Conservation (phyloP, 2,329 filamentous ascomycete species). For the Colletotrichum navitas region DNA sequence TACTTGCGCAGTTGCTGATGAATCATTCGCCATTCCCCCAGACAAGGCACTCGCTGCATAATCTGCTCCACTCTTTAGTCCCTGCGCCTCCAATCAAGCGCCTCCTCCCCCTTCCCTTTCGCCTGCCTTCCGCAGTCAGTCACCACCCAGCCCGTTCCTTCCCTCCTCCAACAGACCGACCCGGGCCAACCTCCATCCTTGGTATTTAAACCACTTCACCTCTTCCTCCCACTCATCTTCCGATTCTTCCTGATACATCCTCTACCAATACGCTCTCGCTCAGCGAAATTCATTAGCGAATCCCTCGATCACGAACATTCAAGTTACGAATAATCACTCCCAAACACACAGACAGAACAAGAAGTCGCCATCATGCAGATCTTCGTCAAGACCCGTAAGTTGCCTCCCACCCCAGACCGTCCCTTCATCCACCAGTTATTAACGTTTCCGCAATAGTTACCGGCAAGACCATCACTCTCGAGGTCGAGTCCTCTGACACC, state of each 20-base stretch:
- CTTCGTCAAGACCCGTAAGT: constrained; percentile 96
- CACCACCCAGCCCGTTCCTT: constrained; percentile 30
- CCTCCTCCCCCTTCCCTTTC: constrained; percentile 36
- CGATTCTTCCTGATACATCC: constrained; percentile 29
- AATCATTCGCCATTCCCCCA: constrained; percentile 51
- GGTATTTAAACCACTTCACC: constrained; percentile 31
- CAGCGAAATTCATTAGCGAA: constrained; percentile 4
- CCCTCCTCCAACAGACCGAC: constrained; percentile 20
- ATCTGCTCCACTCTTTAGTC: constrained; percentile 46
- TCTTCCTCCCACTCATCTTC: constrained; percentile 15
- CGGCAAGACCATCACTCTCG: constrained; percentile 88
- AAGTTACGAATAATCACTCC: constrained; percentile 26
- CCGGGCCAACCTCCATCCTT: constrained; percentile 25
- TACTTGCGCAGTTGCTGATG: constrained; percentile 50
- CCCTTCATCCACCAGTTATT: constrained; percentile 60
- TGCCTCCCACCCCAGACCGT: constrained; percentile 43
- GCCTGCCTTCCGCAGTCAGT: constrained; percentile 40
- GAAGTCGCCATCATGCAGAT: constrained; percentile 83
- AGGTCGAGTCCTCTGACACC: constrained; percentile 82
- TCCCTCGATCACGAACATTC: constrained; percentile 5
- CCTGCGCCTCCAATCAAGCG: constrained; percentile 29
- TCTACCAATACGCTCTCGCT: constrained; percentile 15
- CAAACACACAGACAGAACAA: constrained; percentile 45
- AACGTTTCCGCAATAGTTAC: constrained; percentile 66
- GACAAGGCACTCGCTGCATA: constrained; percentile 43